Base-by-base conservation (phyloP, 306 rosid genomes). In the Ziziphus jujuba region DNA sequence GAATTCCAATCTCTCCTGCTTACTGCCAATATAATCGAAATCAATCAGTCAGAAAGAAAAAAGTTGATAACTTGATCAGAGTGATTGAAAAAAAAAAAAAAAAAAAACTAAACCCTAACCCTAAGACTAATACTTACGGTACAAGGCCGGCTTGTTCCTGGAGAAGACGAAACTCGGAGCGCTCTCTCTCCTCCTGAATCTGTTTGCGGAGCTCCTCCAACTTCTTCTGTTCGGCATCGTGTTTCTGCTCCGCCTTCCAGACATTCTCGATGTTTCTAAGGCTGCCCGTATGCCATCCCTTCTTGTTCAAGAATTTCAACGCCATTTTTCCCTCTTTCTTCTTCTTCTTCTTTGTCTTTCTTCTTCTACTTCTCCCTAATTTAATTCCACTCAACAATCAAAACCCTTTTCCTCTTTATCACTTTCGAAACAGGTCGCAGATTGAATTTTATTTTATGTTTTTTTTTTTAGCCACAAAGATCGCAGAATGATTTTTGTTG, bases 261-360 rank as follows among this genome's bases (percentile, higher is more conserved):
- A 93, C 97, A 66, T 93, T 90, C 80, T 93, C 98, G 0, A 90
- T 90, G 89, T 93, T 93, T 53, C 97, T 76, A 11, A 93, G 81
- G 48, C 96, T 90, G 0, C 97, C 98, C n/a, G 98, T 93, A 80
- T 93, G 98, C 98, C 98, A 93, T 72, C 98, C 98, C 72, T 93
- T 93, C 90, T 93, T 88, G 91, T 93, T 93, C 96, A 93, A 48
- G 78, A 93, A 93, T 59, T 90, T 93, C 73, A 93, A 58, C 31
- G 89, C 97, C 98, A 90, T 93, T 40, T 47, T 81, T 11, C 54
- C 33, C 17, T n/a, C n/a, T n/a, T 21, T 25, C 34, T 51, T 19
- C 38, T 48, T 44, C 61, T 57, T 44, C 64, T 34, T 23, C n/a
- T 35, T 62, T 53, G 28, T 56, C 38, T 53, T 13, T 22, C 12